A percentile compares a stretch with the other conserved stretches of the same genome.
Conservation (phyloP, 768 basidiomycete species). For the Agrocybe chaxingu region DNA sequence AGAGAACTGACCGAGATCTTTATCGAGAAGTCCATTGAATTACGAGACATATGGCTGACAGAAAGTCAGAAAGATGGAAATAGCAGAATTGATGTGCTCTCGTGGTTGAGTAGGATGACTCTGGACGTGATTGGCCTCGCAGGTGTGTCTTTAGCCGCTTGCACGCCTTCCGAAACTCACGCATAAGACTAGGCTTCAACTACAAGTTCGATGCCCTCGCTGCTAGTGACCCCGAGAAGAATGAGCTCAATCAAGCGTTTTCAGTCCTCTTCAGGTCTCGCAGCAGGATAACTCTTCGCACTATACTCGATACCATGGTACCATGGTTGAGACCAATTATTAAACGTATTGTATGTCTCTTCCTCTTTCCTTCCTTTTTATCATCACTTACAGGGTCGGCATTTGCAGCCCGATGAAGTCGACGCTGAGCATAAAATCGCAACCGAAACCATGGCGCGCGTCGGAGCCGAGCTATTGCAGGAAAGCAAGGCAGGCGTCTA, state of each 20-base stretch:
- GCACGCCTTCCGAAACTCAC: background rate
- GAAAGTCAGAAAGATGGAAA: conserved; percentile 26
- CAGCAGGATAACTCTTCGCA: conserved; percentile 26
- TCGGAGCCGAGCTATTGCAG: conserved; percentile 42
- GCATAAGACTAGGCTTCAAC: conserved; percentile 20
- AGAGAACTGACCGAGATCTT: conserved; percentile 53
- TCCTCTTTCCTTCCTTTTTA: background rate
- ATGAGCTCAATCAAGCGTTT: conserved; percentile 49
- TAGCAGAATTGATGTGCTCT: conserved; percentile 51
- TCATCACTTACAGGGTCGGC: background rate
- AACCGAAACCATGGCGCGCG: conserved; percentile 35
- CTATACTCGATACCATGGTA: conserved; percentile 26
- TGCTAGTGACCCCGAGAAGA: conserved; percentile 24
- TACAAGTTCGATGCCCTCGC: conserved; percentile 25
- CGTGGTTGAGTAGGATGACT: conserved; percentile 64
- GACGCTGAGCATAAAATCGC: conserved; percentile 25
- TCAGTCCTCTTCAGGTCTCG: conserved; percentile 40
- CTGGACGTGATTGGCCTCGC: conserved; percentile 75
- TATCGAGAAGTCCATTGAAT: conserved; percentile 45
- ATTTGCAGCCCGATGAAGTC: conserved; percentile 22
- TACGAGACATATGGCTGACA: conserved; percentile 44
- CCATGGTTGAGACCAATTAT: conserved; percentile 37
- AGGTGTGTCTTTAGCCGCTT: conserved; percentile 30
- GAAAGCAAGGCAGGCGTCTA: conserved; percentile 41
- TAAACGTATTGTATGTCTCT: background rate